Conservation (phyloP, 148 eudicot species). For the Polygonum maritimum region DNA sequence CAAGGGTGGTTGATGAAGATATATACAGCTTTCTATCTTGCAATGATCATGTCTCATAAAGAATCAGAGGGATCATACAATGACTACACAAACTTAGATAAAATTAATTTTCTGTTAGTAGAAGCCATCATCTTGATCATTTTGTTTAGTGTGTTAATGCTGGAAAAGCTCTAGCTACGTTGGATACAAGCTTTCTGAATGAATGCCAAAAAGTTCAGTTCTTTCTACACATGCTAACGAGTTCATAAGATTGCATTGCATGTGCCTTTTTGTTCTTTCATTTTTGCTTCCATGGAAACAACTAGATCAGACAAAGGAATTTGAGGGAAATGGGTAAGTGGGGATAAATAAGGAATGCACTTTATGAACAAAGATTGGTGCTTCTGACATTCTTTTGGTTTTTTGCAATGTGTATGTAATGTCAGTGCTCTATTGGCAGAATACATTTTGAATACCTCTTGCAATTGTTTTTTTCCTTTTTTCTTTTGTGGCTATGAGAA, state of each 20-base stretch:
- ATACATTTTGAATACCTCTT: neutral
- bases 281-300: neutral
- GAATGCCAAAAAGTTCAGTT: neutral
- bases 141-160: neutral
- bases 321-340: neutral
- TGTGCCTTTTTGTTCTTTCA: neutral
- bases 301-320: neutral
- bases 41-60: conserved; percentile 4
- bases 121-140: neutral
- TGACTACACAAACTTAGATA: neutral
- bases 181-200: neutral
- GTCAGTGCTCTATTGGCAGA: conserved; percentile 3
- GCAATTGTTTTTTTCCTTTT: neutral
- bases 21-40: conserved; percentile 1
- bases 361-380: neutral
- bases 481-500: neutral
- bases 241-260: neutral
- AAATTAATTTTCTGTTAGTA: neutral
- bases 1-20: conserved; percentile 7
- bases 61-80: neutral
- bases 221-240: neutral
- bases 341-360: neutral
- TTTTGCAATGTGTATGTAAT: conserved; percentile 3
- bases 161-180: neutral
- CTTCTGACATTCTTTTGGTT: conserved; percentile 6